Base-by-base conservation (phyloP, 1,284 basidiomycete species). In the Sparassis latifolia region DNA sequence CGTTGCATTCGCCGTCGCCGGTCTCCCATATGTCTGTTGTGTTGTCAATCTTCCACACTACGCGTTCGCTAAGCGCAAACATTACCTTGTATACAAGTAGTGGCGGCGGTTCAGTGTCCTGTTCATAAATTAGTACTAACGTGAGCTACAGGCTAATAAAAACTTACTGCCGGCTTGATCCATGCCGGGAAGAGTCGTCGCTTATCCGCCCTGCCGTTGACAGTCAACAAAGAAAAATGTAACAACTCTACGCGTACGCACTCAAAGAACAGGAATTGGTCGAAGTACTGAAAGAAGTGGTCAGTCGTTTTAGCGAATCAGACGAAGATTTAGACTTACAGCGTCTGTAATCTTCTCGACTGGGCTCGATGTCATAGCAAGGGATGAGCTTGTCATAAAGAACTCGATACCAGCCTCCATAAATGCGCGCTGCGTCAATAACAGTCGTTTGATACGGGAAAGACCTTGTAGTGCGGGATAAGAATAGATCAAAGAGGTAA, bases 291-390 rank as follows among this genome's bases (percentile, higher is more conserved):
- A 4, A 52, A 49, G 45, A 35, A 56, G 51, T 41, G 51, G n/a
- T n/a, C n/a, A n/a, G n/a, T n/a, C n/a, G n/a, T n/a, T n/a, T n/a
- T n/a, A n/a, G n/a, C n/a, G n/a, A 44, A 33, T 27, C 37, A 12
- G 37, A 10, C 33, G 30, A 47, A 42, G 10, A 27, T 2, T 7
- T 12, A 5, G 3, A 75, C 83, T 64, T 57, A 87, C 84, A 29
- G 94, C 94, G 68, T 97, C 95, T 28, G 93, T 97, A 56, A 97
- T 96, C 81, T 98, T 97, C 75, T 98, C 95, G 28, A 98, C 92
- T n/a, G 0, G 95, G 94, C 67, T 97, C 94, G 55, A 98, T 97
- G 63, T 97, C 95, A 67, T 98, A 97, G 66, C 92, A 96, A 28
- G 94, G 94, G 62, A 97, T 97, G 60, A 97, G 82, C 69, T 95